A percentile compares a stretch with the other conserved stretches of the same genome.
Evolutionary conservation across 257 asterid genomes (phyloP).

Genomic region (Ligustrum vulgare): DNA sequence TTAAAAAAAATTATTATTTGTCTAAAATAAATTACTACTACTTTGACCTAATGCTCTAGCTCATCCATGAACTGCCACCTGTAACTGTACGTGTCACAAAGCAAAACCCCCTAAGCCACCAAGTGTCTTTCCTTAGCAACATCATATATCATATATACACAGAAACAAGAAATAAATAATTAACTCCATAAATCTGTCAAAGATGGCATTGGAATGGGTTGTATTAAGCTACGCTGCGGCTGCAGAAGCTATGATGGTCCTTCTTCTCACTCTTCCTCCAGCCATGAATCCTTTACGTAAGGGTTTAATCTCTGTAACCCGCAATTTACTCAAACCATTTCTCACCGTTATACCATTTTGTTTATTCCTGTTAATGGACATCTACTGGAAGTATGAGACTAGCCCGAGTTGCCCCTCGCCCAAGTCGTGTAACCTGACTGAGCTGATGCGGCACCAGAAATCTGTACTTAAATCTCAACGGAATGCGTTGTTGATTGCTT

Average conservation of each 20-base stretch:
- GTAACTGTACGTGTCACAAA: background rate
- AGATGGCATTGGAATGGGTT: constrained; percentile 71
- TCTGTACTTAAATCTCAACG: constrained; percentile 47
- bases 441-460: constrained; percentile 53
- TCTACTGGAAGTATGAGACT: constrained; percentile 61
- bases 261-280: constrained; percentile 42
- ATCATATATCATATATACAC: too few species aligned
- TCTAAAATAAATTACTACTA: too few species aligned
- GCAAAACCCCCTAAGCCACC: background rate
- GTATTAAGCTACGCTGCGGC: constrained; percentile 45
- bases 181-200: background rate
- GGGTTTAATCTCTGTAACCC: constrained; percentile 38
- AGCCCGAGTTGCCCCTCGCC: constrained; percentile 39
- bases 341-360: constrained; percentile 50
- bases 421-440: constrained; percentile 37
- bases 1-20: too few species aligned
- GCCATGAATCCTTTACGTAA: constrained; percentile 38
- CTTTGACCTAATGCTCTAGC: background rate
- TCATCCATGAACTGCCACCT: background rate
- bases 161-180: background rate
- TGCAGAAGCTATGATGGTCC: constrained; percentile 50
- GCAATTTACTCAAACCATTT: constrained; percentile 44
- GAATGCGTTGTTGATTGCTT: constrained; percentile 48
- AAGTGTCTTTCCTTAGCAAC: background rate
- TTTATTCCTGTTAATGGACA: constrained; percentile 45